These are phyloP conservation scores for Aspergillus flavus DNA, from an alignment of 2,329 filamentous ascomycete species.

Conservation along the genomic window DNA sequence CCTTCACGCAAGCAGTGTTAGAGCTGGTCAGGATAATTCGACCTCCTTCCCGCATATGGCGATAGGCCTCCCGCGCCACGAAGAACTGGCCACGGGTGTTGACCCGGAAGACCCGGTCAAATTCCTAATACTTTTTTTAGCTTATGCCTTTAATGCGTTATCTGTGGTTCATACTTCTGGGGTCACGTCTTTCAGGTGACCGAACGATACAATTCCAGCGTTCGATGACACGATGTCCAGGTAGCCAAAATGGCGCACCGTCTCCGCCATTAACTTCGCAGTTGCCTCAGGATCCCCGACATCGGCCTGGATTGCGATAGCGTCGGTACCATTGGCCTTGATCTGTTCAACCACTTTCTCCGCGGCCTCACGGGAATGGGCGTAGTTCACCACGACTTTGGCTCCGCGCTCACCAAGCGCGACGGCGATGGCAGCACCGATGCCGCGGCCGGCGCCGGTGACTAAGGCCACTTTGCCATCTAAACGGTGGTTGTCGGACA, in stretches of 20 bases:
- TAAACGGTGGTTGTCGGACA: slow-evolving; percentile 11
- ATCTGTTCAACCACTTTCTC: slow-evolving; percentile 68
- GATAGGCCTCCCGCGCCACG: slow-evolving; percentile 67
- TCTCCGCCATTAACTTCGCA: slow-evolving; percentile 63
- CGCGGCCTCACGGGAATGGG: slow-evolving; percentile 65
- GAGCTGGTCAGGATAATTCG: slow-evolving; percentile 74
- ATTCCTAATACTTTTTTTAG: slow-evolving; percentile 20
- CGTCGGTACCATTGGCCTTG: slow-evolving; percentile 64
- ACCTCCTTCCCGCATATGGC: slow-evolving; percentile 69
- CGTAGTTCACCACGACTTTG: slow-evolving; percentile 45
- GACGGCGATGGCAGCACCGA: slow-evolving; percentile 45
- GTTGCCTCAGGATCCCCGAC: slow-evolving; percentile 67
- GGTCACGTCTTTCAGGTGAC: slow-evolving; percentile 31
- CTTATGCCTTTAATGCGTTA: too few species aligned
- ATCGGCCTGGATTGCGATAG: slow-evolving; percentile 68
- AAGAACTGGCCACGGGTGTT: slow-evolving; percentile 68
- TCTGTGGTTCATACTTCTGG: slow-evolving; percentile 11
- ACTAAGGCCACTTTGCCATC: slow-evolving; percentile 43
- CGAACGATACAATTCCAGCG: slow-evolving; percentile 42
- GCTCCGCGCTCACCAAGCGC: slow-evolving; percentile 45
- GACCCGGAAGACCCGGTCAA: slow-evolving; percentile 60
- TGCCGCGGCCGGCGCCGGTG: slow-evolving; percentile 42
- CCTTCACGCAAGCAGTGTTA: slow-evolving; percentile 64
- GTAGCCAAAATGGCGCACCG: slow-evolving; percentile 65
- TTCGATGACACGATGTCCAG: slow-evolving; percentile 64